Evolutionary conservation across 2,329 filamentous ascomycete genomes (phyloP).

Genomic region (Apiospora saccharicola): DNA sequence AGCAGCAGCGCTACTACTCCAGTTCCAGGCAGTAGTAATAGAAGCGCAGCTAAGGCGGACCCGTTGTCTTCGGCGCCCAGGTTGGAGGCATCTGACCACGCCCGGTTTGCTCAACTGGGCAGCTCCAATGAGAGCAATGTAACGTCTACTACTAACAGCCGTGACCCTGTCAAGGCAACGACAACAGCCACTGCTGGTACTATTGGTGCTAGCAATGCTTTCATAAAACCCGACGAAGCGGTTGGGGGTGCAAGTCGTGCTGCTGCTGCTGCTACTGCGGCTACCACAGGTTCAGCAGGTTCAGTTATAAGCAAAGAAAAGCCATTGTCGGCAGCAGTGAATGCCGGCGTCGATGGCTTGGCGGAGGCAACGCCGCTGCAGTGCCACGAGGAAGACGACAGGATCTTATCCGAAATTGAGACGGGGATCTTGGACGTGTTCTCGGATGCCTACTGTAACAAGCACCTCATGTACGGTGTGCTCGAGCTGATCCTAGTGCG

Average conservation of each 20-base stretch:
- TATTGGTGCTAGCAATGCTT: neutral
- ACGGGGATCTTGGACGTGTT: slow-evolving; percentile 75
- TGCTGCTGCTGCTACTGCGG: neutral
- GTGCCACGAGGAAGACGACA: slow-evolving; percentile 48
- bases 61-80: neutral
- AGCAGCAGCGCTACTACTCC: slow-evolving; percentile 32
- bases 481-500: slow-evolving; percentile 84
- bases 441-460: slow-evolving; percentile 87
- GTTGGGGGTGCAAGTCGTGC: neutral
- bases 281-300: neutral
- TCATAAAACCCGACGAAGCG: neutral
- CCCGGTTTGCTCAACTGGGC: slow-evolving; percentile 16
- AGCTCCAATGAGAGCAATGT: slow-evolving; percentile 12
- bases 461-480: slow-evolving; percentile 84
- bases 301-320: neutral
- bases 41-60: slow-evolving; percentile 27
- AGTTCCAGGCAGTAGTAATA: slow-evolving; percentile 9
- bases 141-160: slow-evolving; percentile 9
- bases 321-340: neutral
- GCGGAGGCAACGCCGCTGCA: neutral
- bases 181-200: neutral
- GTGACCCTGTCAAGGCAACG: neutral
- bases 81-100: slow-evolving; percentile 1
- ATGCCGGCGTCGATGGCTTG: slow-evolving; percentile 12
- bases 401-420: slow-evolving; percentile 66